Evolutionary conservation across 163 green algal species (phyloP).

Genomic region (Scenedesmus sp.): DNA sequence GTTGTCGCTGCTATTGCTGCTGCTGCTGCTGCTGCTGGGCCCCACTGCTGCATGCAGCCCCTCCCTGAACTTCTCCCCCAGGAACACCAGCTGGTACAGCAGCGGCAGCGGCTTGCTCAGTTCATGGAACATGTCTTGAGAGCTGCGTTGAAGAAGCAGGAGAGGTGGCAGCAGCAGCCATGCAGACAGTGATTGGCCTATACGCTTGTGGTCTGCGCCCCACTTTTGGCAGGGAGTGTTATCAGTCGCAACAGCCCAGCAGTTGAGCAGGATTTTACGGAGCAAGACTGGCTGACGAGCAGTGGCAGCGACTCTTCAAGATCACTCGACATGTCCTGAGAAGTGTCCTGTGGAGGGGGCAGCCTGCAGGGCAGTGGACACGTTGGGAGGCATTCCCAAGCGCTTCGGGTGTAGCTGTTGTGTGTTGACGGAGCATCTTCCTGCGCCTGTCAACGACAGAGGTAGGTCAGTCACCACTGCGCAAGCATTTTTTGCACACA

Average conservation of each 20-base stretch:
- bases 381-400: too few relatives aligned
- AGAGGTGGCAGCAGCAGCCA: not conserved
- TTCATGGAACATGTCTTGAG: not conserved
- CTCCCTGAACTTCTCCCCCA: constrained; percentile 30
- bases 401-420: too few relatives aligned
- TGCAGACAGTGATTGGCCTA: too few relatives aligned
- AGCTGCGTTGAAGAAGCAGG: not conserved
- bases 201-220: too few relatives aligned
- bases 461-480: too few relatives aligned
- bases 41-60: not conserved
- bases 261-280: not conserved
- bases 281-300: not conserved
- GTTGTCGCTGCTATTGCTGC: not conserved
- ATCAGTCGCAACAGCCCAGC: too few relatives aligned
- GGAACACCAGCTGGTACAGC: constrained; percentile 25
- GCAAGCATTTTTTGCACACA: too few relatives aligned
- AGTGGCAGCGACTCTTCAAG: not conserved
- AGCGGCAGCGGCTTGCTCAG: constrained; percentile 7
- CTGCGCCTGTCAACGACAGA: too few relatives aligned
- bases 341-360: not conserved
- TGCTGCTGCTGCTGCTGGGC: not conserved
- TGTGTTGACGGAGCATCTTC: too few relatives aligned
- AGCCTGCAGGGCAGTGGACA: too few relatives aligned
- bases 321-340: not conserved
- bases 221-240: too few relatives aligned